Conservation (phyloP, 192 early-diverging fungal genomes). For the Mortierella hygrophila region DNA sequence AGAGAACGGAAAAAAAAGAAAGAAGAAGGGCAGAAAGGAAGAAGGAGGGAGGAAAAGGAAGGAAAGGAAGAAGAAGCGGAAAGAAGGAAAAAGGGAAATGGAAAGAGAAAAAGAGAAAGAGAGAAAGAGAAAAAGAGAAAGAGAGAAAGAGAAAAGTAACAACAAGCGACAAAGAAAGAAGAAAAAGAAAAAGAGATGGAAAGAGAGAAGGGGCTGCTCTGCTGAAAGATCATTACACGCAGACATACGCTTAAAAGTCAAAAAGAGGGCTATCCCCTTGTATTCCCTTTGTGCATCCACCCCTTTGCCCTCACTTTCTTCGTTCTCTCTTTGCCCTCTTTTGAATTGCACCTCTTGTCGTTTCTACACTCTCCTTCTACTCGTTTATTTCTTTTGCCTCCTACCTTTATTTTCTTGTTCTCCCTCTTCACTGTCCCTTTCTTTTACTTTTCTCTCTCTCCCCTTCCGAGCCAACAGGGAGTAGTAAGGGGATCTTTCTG, state of each 20-base stretch:
- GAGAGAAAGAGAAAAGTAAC: not conserved
- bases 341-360: not conserved
- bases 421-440: not conserved
- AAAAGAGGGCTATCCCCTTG: not conserved
- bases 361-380: not conserved
- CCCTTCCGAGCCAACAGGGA: not conserved
- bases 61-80: not conserved
- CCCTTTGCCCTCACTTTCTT: not conserved
- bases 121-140: not conserved
- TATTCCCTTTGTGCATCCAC: not conserved
- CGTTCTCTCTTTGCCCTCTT: not conserved
- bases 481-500: not conserved
- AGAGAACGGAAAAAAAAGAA: not conserved
- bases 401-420: not conserved
- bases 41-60: not conserved
- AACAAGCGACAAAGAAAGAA: conserved; percentile 1
- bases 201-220: not conserved
- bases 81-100: not conserved
- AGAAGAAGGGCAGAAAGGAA: not conserved
- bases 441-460: not conserved
- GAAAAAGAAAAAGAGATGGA: not conserved
- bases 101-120: not conserved
- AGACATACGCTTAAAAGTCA: no score
- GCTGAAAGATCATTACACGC: not conserved
- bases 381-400: not conserved